A percentile compares a stretch with the other conserved stretches of the same genome.
Conservation (phyloP, 2,329 filamentous ascomycete species). For the Fusarium sp. region DNA sequence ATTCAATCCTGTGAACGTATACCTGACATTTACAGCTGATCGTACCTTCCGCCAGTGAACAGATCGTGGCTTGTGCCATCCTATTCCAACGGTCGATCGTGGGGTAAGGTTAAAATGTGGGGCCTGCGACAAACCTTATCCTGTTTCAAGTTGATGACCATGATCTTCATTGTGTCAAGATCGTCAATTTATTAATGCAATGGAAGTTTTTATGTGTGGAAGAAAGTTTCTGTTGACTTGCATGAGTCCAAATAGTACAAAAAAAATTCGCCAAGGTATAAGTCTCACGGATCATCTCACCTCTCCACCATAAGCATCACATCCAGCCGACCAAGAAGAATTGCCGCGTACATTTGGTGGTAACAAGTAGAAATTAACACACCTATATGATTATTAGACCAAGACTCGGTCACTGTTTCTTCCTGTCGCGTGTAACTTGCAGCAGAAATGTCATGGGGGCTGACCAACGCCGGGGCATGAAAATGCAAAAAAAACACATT, state of each 20-base stretch:
- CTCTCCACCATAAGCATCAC: neutral
- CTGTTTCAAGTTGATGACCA: neutral
- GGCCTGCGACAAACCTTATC: neutral
- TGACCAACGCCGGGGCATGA: neutral
- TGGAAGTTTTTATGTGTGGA: neutral
- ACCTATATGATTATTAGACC: neutral
- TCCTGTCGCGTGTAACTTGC: neutral
- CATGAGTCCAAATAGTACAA: fast-evolving
- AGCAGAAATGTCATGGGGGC: neutral
- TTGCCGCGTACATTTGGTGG: neutral
- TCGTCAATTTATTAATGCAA: neutral
- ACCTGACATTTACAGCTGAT: neutral
- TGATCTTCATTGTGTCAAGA: neutral
- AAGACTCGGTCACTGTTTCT: neutral
- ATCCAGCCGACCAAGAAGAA: neutral
- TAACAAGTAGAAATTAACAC: neutral
- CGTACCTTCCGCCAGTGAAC: neutral
- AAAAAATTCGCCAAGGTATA: neutral
- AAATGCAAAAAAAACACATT: neutral
- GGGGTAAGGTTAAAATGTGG: neutral
- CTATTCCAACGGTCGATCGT: neutral
- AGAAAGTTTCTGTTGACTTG: neutral
- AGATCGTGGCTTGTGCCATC: neutral
- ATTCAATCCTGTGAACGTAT: neutral
- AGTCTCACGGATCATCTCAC: neutral